Evolutionary conservation across 2,329 filamentous ascomycete species (phyloP).

Genomic region (Beauveria medogensis): DNA sequence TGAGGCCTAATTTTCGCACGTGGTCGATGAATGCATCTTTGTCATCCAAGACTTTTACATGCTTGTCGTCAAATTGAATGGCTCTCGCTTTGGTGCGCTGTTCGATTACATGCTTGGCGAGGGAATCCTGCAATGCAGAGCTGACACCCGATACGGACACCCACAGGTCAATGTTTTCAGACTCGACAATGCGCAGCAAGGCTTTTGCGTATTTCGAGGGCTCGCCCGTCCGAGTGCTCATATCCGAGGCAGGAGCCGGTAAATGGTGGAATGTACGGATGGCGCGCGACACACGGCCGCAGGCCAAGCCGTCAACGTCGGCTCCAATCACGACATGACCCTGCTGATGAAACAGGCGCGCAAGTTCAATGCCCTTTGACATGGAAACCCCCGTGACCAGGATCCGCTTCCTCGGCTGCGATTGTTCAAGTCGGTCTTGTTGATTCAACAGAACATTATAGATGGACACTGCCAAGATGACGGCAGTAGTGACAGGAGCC

Average conservation of each 20-base stretch:
- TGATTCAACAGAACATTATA: constrained; percentile 5
- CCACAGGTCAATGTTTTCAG: constrained; percentile 62
- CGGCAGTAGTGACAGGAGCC: constrained; percentile 40
- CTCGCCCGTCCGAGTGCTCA: neutral
- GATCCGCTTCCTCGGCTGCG: constrained; percentile 34
- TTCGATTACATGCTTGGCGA: constrained; percentile 55
- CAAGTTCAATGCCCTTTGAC: constrained; percentile 60
- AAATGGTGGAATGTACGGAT: constrained; percentile 46
- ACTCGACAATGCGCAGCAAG: constrained; percentile 49
- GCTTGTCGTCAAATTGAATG: constrained; percentile 52
- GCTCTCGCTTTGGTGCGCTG: constrained; percentile 48
- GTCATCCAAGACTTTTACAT: constrained; percentile 52
- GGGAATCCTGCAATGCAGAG: constrained; percentile 57
- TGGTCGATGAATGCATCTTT: constrained; percentile 58
- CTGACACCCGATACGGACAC: constrained; percentile 64
- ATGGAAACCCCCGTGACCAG: constrained; percentile 68
- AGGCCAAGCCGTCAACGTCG: constrained; percentile 47
- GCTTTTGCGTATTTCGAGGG: constrained; percentile 40
- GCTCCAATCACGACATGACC: constrained; percentile 67
- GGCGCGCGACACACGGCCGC: constrained; percentile 50
- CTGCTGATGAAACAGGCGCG: constrained; percentile 53
- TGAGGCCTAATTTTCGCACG: constrained; percentile 44
- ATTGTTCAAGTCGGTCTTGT: neutral
- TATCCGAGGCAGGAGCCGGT: constrained; percentile 19
- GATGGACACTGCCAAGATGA: constrained; percentile 27